These are phyloP conservation scores for Candida sanyaensis DNA, from an alignment of 1,139 yeast genomes.

Conservation along the genomic window DNA sequence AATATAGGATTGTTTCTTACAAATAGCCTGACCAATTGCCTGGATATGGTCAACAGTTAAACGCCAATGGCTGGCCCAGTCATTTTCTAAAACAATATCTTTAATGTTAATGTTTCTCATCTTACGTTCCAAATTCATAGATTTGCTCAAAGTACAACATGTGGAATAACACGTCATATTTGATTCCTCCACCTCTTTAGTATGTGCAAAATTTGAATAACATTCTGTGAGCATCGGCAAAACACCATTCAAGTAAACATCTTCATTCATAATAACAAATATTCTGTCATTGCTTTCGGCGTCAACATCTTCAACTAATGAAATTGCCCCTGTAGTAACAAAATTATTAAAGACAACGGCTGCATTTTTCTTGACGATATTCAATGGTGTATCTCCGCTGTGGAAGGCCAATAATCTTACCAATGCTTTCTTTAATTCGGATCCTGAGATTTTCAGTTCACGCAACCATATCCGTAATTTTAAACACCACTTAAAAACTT, in stretches of 20 bases:
- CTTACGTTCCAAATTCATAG: conserved; percentile 36
- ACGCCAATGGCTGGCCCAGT: conserved; percentile 82
- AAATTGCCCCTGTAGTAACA: conserved; percentile 46
- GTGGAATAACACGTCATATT: conserved; percentile 38
- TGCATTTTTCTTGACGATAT: conserved; percentile 58
- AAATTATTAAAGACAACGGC: conserved; percentile 53
- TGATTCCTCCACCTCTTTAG: conserved; percentile 17
- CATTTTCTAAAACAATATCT: conserved; percentile 45
- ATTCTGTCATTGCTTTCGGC: conserved; percentile 17
- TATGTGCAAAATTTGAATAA: conserved; percentile 31
- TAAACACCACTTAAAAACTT: conserved; percentile 52
- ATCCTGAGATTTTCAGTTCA: conserved; percentile 50
- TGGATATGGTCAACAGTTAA: conserved; percentile 57
- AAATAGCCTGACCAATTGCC: conserved; percentile 53
- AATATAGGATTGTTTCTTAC: conserved; percentile 72
- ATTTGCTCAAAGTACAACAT: conserved; percentile 37
- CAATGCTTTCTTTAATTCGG: conserved; percentile 54
- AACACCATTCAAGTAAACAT: conserved; percentile 34
- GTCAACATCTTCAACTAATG: conserved; percentile 13
- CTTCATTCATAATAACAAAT: conserved; percentile 25
- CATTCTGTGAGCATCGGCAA: conserved; percentile 39
- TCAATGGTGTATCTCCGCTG: conserved; percentile 52
- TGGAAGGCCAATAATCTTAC: conserved; percentile 53
- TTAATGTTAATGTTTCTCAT: conserved; percentile 37
- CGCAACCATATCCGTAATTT: conserved; percentile 51